phyloP scores from a whole-genome alignment of 1,284 basidiomycete species.

The Melampsora americana region DNA sequence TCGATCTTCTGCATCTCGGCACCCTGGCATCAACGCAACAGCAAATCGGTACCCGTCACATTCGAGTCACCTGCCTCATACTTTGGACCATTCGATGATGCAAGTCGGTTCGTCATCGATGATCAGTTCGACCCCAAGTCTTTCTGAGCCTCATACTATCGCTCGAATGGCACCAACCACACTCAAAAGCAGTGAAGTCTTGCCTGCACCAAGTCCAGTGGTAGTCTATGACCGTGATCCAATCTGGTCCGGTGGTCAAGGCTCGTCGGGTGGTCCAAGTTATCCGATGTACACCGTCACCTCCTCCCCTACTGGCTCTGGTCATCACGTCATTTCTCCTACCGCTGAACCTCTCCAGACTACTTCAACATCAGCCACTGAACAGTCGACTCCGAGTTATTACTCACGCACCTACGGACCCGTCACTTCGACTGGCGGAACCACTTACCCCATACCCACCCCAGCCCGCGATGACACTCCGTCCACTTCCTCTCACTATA shows the following conservation, averaged over 20 bases:
- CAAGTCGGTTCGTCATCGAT: slow-evolving; percentile 50
- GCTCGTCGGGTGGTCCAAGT: slow-evolving; percentile 28
- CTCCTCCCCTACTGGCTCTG: slow-evolving; percentile 26
- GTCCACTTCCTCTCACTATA: slow-evolving; percentile 16
- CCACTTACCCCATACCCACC: slow-evolving; percentile 13
- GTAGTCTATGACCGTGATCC: slow-evolving; percentile 63
- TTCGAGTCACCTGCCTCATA: slow-evolving; percentile 12
- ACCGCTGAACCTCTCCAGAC: slow-evolving; percentile 49
- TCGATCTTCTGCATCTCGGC: slow-evolving; percentile 47
- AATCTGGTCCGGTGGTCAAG: background rate
- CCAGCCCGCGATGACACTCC: slow-evolving; percentile 11
- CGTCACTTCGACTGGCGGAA: slow-evolving; percentile 22
- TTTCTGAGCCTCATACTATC: slow-evolving; percentile 71
- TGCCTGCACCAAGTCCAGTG: slow-evolving; percentile 57
- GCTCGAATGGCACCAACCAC: slow-evolving; percentile 90
- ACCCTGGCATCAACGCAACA: slow-evolving; percentile 41
- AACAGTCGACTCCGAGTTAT: slow-evolving; percentile 34
- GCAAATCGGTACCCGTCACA: slow-evolving; percentile 32
- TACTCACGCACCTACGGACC: slow-evolving; percentile 40
- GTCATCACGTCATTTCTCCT: slow-evolving; percentile 59
- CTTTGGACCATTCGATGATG: slow-evolving; percentile 59
- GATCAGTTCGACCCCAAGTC: slow-evolving; percentile 51
- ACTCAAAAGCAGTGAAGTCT: slow-evolving; percentile 68
- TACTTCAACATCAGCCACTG: slow-evolving; percentile 30
- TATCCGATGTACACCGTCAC: slow-evolving; percentile 18